Evolutionary conservation across 805 yeast genomes (phyloP).

Genomic region (Wickerhamiella alocasiicola): DNA sequence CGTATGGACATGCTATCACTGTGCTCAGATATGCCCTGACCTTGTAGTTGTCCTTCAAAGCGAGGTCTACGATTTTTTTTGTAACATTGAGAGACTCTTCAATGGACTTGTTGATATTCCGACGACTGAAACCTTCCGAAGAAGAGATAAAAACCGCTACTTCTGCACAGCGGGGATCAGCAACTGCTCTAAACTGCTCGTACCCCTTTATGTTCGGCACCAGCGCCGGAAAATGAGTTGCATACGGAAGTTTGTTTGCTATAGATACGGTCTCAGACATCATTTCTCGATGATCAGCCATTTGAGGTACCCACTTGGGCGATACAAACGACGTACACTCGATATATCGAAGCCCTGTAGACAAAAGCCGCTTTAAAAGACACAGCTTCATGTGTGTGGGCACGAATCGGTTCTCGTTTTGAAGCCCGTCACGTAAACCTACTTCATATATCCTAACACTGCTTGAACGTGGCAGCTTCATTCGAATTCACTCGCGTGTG

Average conservation of each 20-base stretch:
- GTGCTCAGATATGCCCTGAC: constrained; percentile 26
- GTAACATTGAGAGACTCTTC: constrained; percentile 18
- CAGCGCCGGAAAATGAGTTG: constrained; percentile 21
- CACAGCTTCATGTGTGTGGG: constrained; percentile 22
- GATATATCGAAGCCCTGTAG: constrained; percentile 20
- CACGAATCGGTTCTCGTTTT: constrained; percentile 22
- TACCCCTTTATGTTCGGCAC: constrained; percentile 25
- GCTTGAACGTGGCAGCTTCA: neutral
- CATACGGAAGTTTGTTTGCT: constrained; percentile 14
- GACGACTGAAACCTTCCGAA: constrained; percentile 25
- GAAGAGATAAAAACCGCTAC: constrained; percentile 26
- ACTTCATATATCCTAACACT: constrained; percentile 24
- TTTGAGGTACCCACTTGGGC: constrained; percentile 29
- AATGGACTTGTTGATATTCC: constrained; percentile 24
- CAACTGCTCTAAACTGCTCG: constrained; percentile 19
- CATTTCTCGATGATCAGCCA: constrained; percentile 24
- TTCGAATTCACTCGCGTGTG: no score
- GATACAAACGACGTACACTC: constrained; percentile 27
- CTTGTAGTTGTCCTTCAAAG: constrained; percentile 18
- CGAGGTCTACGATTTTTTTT: constrained; percentile 19
- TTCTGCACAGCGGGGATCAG: constrained; percentile 18
- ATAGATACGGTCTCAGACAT: no score
- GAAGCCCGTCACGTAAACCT: constrained; percentile 27
- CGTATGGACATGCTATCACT: constrained; percentile 26
- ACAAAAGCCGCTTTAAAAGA: constrained; percentile 22